Percentiles rank a stretch among this genome's conserved stretches.
Evolutionary conservation across 441 rosid genomes (phyloP).

Genomic region (Omphalea diandra): DNA sequence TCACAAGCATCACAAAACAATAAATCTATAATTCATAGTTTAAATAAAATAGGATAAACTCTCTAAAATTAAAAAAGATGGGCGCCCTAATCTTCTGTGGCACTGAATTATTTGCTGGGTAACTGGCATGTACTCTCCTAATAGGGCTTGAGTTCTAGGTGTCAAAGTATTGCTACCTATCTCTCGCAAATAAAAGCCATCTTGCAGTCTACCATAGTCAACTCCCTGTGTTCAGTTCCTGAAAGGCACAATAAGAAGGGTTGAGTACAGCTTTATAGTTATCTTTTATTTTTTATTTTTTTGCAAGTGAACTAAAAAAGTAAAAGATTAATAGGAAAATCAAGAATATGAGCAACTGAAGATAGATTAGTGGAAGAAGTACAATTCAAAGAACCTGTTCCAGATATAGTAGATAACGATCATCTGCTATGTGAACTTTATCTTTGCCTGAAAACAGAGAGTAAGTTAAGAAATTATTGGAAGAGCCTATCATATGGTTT

Average conservation of each 20-base stretch:
- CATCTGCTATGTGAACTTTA: neutral
- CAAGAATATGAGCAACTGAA: too few relatives aligned
- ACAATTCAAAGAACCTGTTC: too few relatives aligned
- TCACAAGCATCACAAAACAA: slow-evolving; percentile 2
- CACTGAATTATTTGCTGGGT: neutral
- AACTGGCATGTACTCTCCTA: neutral
- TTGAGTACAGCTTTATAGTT: too few relatives aligned
- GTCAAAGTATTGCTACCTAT: neutral
- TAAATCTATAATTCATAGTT: too few relatives aligned
- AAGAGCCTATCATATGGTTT: neutral
- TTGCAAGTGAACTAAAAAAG: too few relatives aligned
- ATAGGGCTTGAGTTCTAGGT: too few relatives aligned
- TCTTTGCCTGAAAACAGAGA: neutral
- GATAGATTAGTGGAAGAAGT: too few relatives aligned
- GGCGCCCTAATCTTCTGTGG: neutral
- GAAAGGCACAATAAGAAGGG: too few relatives aligned
- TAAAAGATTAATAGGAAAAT: too few relatives aligned
- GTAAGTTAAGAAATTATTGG: neutral
- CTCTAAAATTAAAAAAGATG: neutral
- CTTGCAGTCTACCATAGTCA: neutral
- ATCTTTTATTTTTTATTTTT: too few relatives aligned
- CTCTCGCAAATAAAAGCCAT: neutral
- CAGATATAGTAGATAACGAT: neutral
- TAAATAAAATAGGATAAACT: neutral
- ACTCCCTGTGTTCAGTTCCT: too few relatives aligned